Evolutionary conservation across 176 grass and related monocot species (phyloP).

Genomic region (Elymus sibiricus): DNA sequence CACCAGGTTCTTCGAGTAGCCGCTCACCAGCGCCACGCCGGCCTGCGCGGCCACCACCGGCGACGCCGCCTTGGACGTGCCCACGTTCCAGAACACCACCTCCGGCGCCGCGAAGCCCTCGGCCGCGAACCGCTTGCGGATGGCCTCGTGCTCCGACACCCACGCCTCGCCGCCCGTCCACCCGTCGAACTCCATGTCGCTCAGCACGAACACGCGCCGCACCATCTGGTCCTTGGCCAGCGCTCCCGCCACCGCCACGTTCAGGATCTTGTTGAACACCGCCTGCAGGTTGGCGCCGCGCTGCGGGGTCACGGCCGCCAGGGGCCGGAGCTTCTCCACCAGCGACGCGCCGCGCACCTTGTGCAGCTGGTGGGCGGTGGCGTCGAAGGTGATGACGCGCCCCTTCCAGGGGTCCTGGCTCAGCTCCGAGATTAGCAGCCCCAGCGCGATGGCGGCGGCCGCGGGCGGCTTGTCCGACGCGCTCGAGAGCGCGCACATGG

Average conservation of each 20-base stretch:
- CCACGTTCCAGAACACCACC: slow-evolving; percentile 76
- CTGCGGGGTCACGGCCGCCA: slow-evolving; percentile 31
- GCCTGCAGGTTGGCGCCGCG: slow-evolving; percentile 53
- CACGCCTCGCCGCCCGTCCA: background rate
- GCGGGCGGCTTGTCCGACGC: slow-evolving; percentile 27
- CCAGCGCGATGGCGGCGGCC: slow-evolving; percentile 51
- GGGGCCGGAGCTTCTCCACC: slow-evolving; percentile 47
- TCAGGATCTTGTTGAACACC: slow-evolving; percentile 11
- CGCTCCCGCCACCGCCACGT: slow-evolving; percentile 36
- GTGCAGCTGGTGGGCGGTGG: background rate
- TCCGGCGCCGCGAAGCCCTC: slow-evolving; percentile 46
- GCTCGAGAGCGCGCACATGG: slow-evolving; percentile 63
- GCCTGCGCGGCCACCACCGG: slow-evolving; percentile 31
- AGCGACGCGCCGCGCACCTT: slow-evolving; percentile 40
- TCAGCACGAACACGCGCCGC: slow-evolving; percentile 63
- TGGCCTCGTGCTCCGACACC: background rate
- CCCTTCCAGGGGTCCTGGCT: slow-evolving; percentile 4
- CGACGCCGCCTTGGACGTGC: slow-evolving; percentile 5
- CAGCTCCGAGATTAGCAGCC: slow-evolving; percentile 5
- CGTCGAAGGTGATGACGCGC: slow-evolving; percentile 4
- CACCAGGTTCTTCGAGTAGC: slow-evolving; percentile 55
- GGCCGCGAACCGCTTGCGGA: background rate
- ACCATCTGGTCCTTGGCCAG: slow-evolving; percentile 66
- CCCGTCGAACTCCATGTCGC: slow-evolving; percentile 39
- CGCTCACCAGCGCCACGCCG: slow-evolving; percentile 48